Conservation (phyloP, 371 early-diverging fungal genomes). For the Capillidium heterosporum region DNA sequence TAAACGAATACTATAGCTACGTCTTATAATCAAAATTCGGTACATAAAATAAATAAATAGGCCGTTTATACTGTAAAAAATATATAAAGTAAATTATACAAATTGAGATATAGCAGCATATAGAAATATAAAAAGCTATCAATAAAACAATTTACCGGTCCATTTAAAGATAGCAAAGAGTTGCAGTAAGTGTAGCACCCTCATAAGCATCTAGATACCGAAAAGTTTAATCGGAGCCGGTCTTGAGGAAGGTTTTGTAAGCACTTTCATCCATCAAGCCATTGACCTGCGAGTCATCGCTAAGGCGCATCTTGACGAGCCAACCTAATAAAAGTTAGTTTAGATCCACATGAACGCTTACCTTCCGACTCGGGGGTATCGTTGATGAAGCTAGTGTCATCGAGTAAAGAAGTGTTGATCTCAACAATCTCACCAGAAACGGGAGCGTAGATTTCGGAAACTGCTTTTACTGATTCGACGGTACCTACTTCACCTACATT, state of each 20-base stretch:
- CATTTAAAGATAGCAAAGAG: background rate
- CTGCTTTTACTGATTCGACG: conserved; percentile 93
- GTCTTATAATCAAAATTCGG: background rate
- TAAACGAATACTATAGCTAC: background rate
- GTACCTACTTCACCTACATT: conserved; percentile 50
- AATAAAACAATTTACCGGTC: background rate
- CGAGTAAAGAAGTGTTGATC: conserved; percentile 41
- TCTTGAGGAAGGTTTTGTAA: conserved; percentile 24
- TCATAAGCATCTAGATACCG: background rate
- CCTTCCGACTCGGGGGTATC: conserved; percentile 52
- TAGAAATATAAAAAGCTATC: background rate
- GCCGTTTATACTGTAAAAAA: background rate
- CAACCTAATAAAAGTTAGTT: conserved; percentile 37
- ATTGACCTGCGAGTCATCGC: conserved; percentile 41
- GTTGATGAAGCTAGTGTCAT: conserved; percentile 64
- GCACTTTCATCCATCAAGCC: conserved; percentile 47
- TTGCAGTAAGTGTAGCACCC: background rate
- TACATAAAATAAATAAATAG: background rate
- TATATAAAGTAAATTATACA: background rate
- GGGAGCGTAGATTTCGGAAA: conserved; percentile 82
- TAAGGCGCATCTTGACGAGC: conserved; percentile 80
- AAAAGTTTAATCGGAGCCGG: background rate
- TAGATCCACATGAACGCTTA: conserved; percentile 13
- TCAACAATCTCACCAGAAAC: conserved; percentile 65
- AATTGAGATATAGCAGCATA: background rate